Base-by-base conservation (phyloP, 306 rosid genomes). In the Trichosanthes cucumerina region DNA sequence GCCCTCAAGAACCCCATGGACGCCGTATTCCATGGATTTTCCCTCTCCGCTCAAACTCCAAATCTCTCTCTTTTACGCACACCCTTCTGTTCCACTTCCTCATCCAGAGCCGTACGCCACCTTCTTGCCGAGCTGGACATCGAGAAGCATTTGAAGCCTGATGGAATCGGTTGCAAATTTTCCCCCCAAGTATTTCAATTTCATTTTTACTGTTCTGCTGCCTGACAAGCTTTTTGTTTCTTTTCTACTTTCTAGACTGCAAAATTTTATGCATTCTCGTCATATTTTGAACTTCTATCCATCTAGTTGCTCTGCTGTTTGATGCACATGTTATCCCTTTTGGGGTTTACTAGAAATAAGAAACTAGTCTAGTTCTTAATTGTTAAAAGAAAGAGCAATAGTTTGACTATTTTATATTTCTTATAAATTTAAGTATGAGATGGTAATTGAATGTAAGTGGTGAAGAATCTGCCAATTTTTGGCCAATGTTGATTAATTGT, bases 101-200 rank as follows among this genome's bases (percentile, higher is more conserved):
- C 76, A 26, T 24, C 38, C 15, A 43, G n/a, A 70, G 54, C 34
- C 34, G 54, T 44, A 23, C 56, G 3, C 10, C 24, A 43, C 6
- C 76, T 70, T 70, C 76, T 70, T 13, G 34, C 76, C 36, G 12
- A 70, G 76, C 11, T 70, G 38, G 54, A 70, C 6, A 70, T 43
- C 7, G 74, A 66, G 11, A 43, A 43, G 54, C 76, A 24, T 68
- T 68, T 41, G 75, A 39, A 68, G 21, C 44, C 44, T 43, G 21
- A 44, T 70, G 54, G 76, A 70, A 70, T 70, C 54, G 56, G 76
- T 70, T 70, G 76, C 76, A 24, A 70, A 21, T 21, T 65, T 65
- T n/a, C 50, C 6, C 34, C 4, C 56, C 53, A 24, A 24, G 76
- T 70, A 70, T 70, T 41, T 70, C 56, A 1, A 13, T 70, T 70